These are phyloP conservation scores for Sclerospora graminicola DNA, from an alignment of 352 stramenopile genomes.

Conservation along the genomic window DNA sequence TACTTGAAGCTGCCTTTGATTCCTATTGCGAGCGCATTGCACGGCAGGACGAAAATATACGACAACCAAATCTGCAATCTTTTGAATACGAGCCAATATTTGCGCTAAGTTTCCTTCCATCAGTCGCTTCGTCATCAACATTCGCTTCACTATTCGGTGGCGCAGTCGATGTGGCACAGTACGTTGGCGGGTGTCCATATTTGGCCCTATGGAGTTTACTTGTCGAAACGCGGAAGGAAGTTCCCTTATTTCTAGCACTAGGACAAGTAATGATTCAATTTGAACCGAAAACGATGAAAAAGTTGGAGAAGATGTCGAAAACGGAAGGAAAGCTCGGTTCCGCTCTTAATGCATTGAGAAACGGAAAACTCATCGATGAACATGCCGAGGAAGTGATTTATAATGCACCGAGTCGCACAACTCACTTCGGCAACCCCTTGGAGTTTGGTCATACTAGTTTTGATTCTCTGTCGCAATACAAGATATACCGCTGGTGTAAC, in stretches of 20 bases:
- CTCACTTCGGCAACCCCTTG: conserved; percentile 10
- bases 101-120: conserved; percentile 63
- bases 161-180: conserved; percentile 46
- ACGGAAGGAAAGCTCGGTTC: conserved; percentile 39
- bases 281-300: conserved; percentile 68
- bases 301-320: conserved; percentile 70
- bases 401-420: conserved; percentile 1
- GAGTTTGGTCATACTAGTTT: conserved; percentile 40
- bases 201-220: conserved; percentile 60
- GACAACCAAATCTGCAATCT: conserved; percentile 23
- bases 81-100: conserved; percentile 20
- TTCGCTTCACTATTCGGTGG: conserved; percentile 63
- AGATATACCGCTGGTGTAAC: conserved; percentile 59
- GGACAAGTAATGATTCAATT: conserved; percentile 64
- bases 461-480: conserved; percentile 51
- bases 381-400: conserved; percentile 13
- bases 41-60: conserved; percentile 17
- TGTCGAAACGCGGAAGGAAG: conserved; percentile 68
- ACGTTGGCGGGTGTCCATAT: conserved; percentile 50
- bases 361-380: conserved; percentile 11
- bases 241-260: conserved; percentile 52
- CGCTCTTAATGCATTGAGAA: conserved; percentile 25
- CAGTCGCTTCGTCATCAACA: conserved; percentile 22
- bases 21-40: conserved; percentile 28
- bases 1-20: conserved; percentile 29